Percentiles rank a stretch among this genome's conserved stretches.
These are phyloP conservation scores for Cicer chorassanicum DNA, from an alignment of 306 rosid species.

Conservation along the genomic window DNA sequence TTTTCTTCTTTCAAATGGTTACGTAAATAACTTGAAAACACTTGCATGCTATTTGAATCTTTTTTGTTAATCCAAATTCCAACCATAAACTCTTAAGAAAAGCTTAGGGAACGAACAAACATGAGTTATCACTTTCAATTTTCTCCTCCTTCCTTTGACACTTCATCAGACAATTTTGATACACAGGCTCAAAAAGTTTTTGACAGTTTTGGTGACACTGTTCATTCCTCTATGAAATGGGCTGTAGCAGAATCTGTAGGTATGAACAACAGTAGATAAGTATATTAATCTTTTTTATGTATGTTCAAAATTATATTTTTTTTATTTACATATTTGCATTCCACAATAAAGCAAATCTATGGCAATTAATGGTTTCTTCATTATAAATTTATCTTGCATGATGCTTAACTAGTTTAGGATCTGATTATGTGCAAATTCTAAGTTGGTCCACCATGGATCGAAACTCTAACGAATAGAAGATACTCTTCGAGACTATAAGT, in stretches of 20 bases:
- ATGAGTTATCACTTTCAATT: constrained; percentile 29
- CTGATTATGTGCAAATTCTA: background rate
- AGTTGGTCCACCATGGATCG: too few relatives aligned
- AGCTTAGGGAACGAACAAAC: constrained; percentile 13
- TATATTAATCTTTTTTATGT: background rate
- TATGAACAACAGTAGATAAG: background rate
- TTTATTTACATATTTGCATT: constrained; percentile 1
- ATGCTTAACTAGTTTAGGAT: constrained; percentile 6
- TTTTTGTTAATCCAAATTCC: constrained; percentile 17
- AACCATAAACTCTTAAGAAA: constrained; percentile 3
- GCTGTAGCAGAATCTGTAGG: constrained; percentile 32
- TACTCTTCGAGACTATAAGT: too few relatives aligned
- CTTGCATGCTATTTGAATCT: constrained; percentile 9
- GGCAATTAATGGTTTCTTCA: background rate
- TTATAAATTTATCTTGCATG: background rate
- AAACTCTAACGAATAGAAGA: too few relatives aligned
- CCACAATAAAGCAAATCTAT: background rate
- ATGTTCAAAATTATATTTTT: background rate
- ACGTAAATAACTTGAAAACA: background rate
- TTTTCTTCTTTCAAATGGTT: background rate
- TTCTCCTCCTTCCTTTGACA: constrained; percentile 29
- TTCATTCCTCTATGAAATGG: constrained; percentile 49
- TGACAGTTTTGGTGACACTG: constrained; percentile 19
- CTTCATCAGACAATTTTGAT: constrained; percentile 7
- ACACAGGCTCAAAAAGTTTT: background rate